Base-by-base conservation (phyloP, 1,284 basidiomycete genomes). In the Apiotrichum veenhuisii region DNA sequence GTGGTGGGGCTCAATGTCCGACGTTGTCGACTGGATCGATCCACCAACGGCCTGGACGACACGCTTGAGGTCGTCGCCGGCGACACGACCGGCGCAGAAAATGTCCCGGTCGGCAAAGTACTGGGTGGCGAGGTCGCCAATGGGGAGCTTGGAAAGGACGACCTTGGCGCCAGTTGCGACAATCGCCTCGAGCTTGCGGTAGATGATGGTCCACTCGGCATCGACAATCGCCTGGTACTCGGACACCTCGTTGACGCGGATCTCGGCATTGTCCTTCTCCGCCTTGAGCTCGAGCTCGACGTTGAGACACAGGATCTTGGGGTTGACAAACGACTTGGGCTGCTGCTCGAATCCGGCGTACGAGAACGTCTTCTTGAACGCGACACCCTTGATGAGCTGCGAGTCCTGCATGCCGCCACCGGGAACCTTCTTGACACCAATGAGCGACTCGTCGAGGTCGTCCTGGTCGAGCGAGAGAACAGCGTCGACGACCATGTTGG, bases 161-260 rank as follows among this genome's bases (percentile, higher is more conserved):
- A 99, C 91, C 77, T 96, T 94, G 44, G 96, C 96, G 33, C 94
- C 96, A 0, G 94, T 97, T 72, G 89, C 88, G 70, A 93, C 91
- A 72, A 98, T 97, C 1, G 92, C 92, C 70, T 97, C 89, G 33
- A 99, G 83, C 78, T 99, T 99, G 70, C 89, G 85, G 80, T 94
- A 98, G 75, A 99, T 99, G 78, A 99, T 98, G 70, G 94, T 89
- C 96, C 96, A 99, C 77, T 99, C 96, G 26, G 96, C 96, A 72
- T 99, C 93, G 56, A 99, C 96, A 66, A 99, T 97, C 8, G 94
- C 93, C 78, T 99, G 96, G 77, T 99, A 99, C 70, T 97, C 93
- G 23, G 91, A 87, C 25, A 99, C 95, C 48, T 90, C 88, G 72
- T 97, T 92, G 50, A 99, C 91, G 36, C 96, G 87, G 44, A 99